Evolutionary conservation across 2,329 filamentous ascomycete genomes (phyloP), one percentile per base, ranked within the genome.

Genomic region (Camillea tinctor): DNA sequence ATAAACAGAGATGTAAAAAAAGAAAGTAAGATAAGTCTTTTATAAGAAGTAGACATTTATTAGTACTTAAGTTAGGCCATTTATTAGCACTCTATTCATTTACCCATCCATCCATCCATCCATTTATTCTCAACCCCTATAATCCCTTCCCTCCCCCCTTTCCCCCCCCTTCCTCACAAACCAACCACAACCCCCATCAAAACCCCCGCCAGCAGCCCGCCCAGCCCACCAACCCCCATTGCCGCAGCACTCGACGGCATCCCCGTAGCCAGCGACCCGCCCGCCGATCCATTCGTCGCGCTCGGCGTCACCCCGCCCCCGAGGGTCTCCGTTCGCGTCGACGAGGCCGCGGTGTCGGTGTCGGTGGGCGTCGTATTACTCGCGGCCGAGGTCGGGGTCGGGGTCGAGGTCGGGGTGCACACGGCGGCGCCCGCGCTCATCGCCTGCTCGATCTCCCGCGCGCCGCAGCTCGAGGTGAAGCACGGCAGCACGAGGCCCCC

Each of bases 381-480:
- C n/a, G n/a, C n/a, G n/a, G n/a, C n/a, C n/a, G n/a, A n/a, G n/a
- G n/a, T n/a, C n/a, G n/a, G n/a, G n/a, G n/a, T n/a, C n/a, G n/a
- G n/a, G n/a, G n/a, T n/a, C 9, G 61, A 26, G 24, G 4, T 26
- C 24, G 4, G 24, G 24, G n/a, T n/a, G n/a, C 24, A 26, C 24
- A 8, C 24, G 24, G 4, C 24, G 4, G 24, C 24, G 24, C 24
- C 50, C 19, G 50, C 50, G 30, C 66, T 67, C 59, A 70, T 66
- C 7, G 73, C 75, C 24, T 63, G 50, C 7, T 57, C 7, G 19
- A 78, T 63, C 20, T 67, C 66, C 9, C 44, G 17, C 7, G 55
- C 22, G 17, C 60, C 48, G 69, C 76, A 79, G 68, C 74, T 54
- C n/a, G n/a, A n/a, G n/a, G n/a, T n/a, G n/a, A n/a, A n/a, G n/a